A percentile compares a stretch with the other conserved stretches of the same genome.
phyloP scores from a whole-genome alignment of 1,284 basidiomycete species.

The Malassezia sp. region DNA sequence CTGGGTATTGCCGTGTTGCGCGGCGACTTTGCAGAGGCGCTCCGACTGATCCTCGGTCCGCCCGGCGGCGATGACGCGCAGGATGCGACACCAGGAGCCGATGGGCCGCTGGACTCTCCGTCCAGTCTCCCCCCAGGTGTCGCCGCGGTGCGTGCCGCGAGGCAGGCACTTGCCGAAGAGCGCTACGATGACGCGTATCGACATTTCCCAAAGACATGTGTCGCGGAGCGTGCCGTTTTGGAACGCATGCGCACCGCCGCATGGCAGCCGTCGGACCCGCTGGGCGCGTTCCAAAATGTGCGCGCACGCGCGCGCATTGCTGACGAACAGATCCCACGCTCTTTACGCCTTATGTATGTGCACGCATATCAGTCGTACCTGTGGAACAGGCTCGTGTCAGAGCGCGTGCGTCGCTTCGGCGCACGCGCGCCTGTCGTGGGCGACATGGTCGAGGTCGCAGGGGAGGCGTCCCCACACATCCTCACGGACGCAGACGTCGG shows the following conservation, averaged over 20 bases:
- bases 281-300: constrained; percentile 22
- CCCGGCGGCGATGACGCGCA: neutral
- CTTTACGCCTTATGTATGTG: constrained; percentile 92
- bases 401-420: constrained; percentile 55
- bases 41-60: constrained; percentile 24
- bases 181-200: constrained; percentile 56
- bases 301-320: no score
- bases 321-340: constrained; percentile 49
- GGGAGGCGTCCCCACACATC: constrained; percentile 34
- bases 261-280: constrained; percentile 24
- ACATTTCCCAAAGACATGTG: constrained; percentile 75
- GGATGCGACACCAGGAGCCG: no score
- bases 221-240: constrained; percentile 81
- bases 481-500: no score
- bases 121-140: constrained; percentile 13
- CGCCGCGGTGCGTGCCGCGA: constrained; percentile 6
- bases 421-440: constrained; percentile 60
- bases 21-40: constrained; percentile 55
- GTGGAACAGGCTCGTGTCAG: constrained; percentile 78
- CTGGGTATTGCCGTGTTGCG: constrained; percentile 81
- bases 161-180: constrained; percentile 20
- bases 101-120: no score
- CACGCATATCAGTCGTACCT: constrained; percentile 98
- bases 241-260: constrained; percentile 61
- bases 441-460: constrained; percentile 51